Evolutionary conservation across 2,329 filamentous ascomycete genomes (phyloP).

Genomic region (Scytalidium sp.): DNA sequence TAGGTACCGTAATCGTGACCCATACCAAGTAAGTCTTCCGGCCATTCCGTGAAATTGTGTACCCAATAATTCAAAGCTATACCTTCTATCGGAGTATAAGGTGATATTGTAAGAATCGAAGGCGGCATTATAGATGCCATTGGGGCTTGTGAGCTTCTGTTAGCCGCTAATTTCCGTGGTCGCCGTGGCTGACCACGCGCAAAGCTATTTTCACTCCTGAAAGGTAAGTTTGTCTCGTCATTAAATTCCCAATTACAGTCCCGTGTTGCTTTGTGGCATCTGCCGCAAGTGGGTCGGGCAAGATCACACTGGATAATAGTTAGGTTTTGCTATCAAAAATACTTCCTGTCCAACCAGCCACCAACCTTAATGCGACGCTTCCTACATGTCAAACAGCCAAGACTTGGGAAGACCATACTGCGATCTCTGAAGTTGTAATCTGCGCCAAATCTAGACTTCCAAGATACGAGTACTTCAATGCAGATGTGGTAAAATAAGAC

Average conservation of each 20-base stretch:
- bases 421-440: too few species aligned
- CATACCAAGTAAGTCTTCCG: slow-evolving; percentile 15
- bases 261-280: slow-evolving; percentile 17
- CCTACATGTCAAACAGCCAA: slow-evolving; percentile 18
- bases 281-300: slow-evolving; percentile 8
- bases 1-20: slow-evolving; percentile 18
- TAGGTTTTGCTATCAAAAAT: background rate
- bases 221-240: slow-evolving; percentile 10
- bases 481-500: too few species aligned
- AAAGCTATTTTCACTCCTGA: slow-evolving; percentile 21
- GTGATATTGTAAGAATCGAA: background rate
- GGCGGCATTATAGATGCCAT: too few species aligned
- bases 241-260: slow-evolving; percentile 17
- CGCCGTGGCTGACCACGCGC: slow-evolving; percentile 18
- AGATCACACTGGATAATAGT: slow-evolving; percentile 17
- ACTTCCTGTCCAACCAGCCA: slow-evolving; percentile 4
- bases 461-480: too few species aligned
- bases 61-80: slow-evolving; percentile 22
- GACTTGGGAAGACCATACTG: slow-evolving; percentile 7
- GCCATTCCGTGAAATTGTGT: slow-evolving; percentile 14
- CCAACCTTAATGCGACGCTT: slow-evolving; percentile 19
- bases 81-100: slow-evolving; percentile 9
- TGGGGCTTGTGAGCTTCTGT: background rate
- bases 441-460: too few species aligned
- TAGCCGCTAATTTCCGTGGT: slow-evolving; percentile 14